phyloP scores from a whole-genome alignment of 2,329 filamentous ascomycete genomes.

The Leptoxyphium fumago region DNA sequence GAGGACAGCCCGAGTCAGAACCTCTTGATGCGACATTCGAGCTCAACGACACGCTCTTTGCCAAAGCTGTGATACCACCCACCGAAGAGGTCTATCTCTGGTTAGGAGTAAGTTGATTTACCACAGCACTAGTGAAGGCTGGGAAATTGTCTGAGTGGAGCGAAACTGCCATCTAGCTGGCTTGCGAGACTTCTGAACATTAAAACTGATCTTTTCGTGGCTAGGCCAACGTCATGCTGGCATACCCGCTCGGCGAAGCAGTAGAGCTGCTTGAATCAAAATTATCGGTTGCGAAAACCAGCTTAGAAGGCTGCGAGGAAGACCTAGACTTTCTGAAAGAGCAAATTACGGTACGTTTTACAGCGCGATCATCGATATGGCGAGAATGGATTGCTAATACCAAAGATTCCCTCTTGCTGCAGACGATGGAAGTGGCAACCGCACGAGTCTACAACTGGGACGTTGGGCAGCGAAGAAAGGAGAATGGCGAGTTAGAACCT shows the following conservation, averaged over 20 bases:
- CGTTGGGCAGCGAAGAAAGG: constrained; percentile 86
- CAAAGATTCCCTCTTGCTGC: constrained; percentile 4
- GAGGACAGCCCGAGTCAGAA: constrained; percentile 29
- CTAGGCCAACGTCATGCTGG: constrained; percentile 90
- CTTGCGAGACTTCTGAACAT: no score
- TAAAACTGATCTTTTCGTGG: no score
- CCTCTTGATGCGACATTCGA: constrained; percentile 88
- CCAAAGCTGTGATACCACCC: constrained; percentile 67
- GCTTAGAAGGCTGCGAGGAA: constrained; percentile 79
- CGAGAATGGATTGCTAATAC: constrained; percentile 4
- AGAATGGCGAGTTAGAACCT: constrained; percentile 44
- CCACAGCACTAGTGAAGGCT: not conserved
- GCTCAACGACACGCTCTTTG: constrained; percentile 88
- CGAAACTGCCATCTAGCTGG: no score
- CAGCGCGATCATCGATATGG: not conserved
- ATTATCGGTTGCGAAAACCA: constrained; percentile 62
- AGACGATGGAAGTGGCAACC: constrained; percentile 94
- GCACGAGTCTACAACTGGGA: constrained; percentile 99
- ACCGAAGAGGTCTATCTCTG: constrained; percentile 91
- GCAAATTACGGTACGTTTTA: constrained; percentile 69
- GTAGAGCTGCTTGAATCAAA: constrained; percentile 65
- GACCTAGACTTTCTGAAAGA: constrained; percentile 90
- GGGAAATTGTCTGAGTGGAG: no score
- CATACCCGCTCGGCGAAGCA: constrained; percentile 83
- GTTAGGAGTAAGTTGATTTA: constrained; percentile 54